phyloP scores from a whole-genome alignment of 2,329 filamentous ascomycete genomes.

The Cercospora beticola region DNA sequence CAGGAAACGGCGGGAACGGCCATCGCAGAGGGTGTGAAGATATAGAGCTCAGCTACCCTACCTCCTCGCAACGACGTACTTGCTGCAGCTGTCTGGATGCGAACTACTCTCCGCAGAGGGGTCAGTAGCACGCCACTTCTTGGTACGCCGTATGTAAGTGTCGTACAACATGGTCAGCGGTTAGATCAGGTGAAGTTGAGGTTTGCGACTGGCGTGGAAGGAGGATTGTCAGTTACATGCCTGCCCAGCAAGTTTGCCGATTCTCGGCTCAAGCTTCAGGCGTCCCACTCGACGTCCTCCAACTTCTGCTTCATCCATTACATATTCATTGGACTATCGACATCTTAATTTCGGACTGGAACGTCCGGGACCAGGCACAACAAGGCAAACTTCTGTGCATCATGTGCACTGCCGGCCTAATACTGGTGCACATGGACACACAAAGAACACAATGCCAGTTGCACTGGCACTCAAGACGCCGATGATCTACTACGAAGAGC shows the following conservation, averaged over 20 bases:
- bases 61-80: slow-evolving; percentile 2
- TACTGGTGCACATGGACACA: not conserved
- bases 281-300: not conserved
- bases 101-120: slow-evolving; percentile 4
- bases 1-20: not conserved
- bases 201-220: not conserved
- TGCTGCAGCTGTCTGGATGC: slow-evolving; percentile 11
- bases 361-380: not conserved
- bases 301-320: not conserved
- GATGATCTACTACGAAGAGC: not conserved
- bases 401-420: not conserved
- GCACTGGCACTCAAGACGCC: not conserved
- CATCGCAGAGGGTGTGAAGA: not conserved
- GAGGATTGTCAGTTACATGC: not conserved
- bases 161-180: slow-evolving; percentile 10
- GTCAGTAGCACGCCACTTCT: slow-evolving; percentile 11
- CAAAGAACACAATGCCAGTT: not conserved
- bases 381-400: not conserved
- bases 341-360: not conserved
- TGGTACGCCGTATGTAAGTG: slow-evolving; percentile 8
- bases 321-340: not conserved
- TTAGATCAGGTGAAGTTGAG: slow-evolving; percentile 14
- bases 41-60: slow-evolving; percentile 8
- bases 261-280: not conserved
- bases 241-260: not conserved